Evolutionary conservation across 208 protist genomes (phyloP).

Genomic region (Herpetomonas muscarum): DNA sequence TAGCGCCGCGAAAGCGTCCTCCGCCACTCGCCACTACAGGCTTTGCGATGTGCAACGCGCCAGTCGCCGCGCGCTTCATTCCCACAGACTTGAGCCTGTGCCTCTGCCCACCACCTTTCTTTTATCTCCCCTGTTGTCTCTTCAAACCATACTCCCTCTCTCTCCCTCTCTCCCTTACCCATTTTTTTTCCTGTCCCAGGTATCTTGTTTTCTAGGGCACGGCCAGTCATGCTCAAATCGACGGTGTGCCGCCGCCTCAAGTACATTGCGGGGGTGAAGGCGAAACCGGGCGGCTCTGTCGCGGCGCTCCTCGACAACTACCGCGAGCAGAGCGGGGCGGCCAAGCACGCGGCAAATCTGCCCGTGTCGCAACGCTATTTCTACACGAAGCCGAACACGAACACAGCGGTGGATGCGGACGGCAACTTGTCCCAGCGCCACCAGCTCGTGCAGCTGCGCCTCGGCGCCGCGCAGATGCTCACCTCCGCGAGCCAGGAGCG

Average conservation of each 20-base stretch:
- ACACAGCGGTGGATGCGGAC: not conserved
- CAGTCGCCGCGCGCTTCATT: no score
- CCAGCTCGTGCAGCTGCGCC: constrained; percentile 54
- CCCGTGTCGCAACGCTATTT: constrained; percentile 82
- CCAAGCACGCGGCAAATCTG: constrained; percentile 51
- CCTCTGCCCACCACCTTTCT: no score
- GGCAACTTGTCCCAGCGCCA: constrained; percentile 38
- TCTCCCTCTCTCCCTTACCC: constrained; percentile 9
- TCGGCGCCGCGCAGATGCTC: constrained; percentile 80
- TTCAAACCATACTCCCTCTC: not conserved
- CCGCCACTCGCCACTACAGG: no score
- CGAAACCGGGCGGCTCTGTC: constrained; percentile 43
- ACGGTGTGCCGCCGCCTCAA: constrained; percentile 18
- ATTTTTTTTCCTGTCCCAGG: not conserved
- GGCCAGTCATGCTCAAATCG: constrained; percentile 14
- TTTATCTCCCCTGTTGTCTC: not conserved
- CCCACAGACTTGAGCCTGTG: no score
- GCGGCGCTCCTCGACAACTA: constrained; percentile 57
- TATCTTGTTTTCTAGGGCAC: no score
- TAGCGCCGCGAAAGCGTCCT: no score
- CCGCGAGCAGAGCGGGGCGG: constrained; percentile 30
- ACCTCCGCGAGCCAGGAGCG: constrained; percentile 42
- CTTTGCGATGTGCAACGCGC: no score
- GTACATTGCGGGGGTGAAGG: constrained; percentile 55
- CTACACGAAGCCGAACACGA: constrained; percentile 28